Conservation (phyloP, 2,329 filamentous ascomycete species). For the Cytospora piceicola region DNA sequence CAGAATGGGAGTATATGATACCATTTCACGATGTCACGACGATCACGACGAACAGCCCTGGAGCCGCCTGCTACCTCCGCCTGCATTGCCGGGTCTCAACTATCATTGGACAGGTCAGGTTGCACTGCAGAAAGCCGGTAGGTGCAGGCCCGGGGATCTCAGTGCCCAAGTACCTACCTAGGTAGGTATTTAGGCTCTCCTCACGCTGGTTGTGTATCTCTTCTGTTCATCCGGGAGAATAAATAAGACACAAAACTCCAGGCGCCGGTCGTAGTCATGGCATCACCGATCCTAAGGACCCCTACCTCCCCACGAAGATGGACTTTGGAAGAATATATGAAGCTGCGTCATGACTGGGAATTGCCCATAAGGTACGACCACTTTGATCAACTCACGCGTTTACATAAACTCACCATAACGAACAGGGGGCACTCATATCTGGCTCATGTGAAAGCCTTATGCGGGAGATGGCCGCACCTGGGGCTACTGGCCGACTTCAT, state of each 20-base stretch:
- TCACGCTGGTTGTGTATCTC: background rate
- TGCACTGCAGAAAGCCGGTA: too few species aligned
- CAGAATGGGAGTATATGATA: too few species aligned
- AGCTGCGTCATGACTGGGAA: background rate
- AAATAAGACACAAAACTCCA: background rate
- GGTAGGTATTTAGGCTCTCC: too few species aligned
- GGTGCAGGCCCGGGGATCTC: too few species aligned
- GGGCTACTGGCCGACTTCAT: constrained; percentile 9
- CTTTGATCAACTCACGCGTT: background rate
- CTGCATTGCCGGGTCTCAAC: too few species aligned
- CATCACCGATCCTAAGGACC: background rate
- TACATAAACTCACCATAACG: background rate
- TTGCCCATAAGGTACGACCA: background rate
- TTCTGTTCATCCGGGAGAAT: background rate
- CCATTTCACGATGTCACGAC: too few species aligned
- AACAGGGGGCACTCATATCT: background rate
- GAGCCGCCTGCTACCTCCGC: too few species aligned
- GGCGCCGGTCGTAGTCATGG: background rate
- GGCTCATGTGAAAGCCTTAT: background rate
- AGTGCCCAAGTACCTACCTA: too few species aligned
- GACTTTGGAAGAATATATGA: background rate
- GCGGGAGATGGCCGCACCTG: background rate
- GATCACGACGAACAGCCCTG: too few species aligned
- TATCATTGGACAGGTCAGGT: too few species aligned
- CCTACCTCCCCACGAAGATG: background rate